Base-by-base conservation (phyloP, 441 rosid genomes). In the Manihot esculenta region DNA sequence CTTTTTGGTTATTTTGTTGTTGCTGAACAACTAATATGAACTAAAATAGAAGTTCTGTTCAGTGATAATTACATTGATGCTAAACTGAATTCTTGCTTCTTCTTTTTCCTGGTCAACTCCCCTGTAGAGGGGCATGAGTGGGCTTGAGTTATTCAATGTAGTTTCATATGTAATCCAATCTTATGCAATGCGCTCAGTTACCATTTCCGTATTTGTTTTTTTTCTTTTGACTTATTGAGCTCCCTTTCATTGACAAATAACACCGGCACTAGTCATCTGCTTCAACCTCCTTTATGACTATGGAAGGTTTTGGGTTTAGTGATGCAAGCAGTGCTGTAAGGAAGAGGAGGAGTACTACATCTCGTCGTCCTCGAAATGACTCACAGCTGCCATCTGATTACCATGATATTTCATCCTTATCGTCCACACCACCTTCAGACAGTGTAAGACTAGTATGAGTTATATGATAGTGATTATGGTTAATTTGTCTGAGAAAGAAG, bases 331-430 rank as follows among this genome's bases (percentile, higher is more conserved):
- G 80, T 84, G 85, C 90, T 26, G 81, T 84, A 27, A 87, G 80
- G 89, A 92, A 86, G 84, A 89, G 83, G 83, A 84, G 97, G 69
- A 92, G 93, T 68, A 85, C 71, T 67, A 77, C 85, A 42, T 62
- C 86, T 15, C 94, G 94, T 41, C 90, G 96, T 53, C 96, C 94
- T 76, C 73, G 89, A 79, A 85, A 80, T 72, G 97, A 92, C 57
- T 74, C 84, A 0, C 94, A 83, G 64, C 65, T 64, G 1, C 83
- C 81, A 41, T 79, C 81, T 6, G 87, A 83, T 79, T 84, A 83
- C 68, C 83, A 75, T 12, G 92, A 92, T 66, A 57, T 85, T 48
- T 83, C 88, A 21, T 87, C 93, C 44, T 77, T 87, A 45, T 87
- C 92, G 49, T 88, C 96, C 38, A 87, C 92, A 54, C 91, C 94